Evolutionary conservation across 1,284 basidiomycete genomes (phyloP).

Genomic region (Ceratobasidium sp.): DNA sequence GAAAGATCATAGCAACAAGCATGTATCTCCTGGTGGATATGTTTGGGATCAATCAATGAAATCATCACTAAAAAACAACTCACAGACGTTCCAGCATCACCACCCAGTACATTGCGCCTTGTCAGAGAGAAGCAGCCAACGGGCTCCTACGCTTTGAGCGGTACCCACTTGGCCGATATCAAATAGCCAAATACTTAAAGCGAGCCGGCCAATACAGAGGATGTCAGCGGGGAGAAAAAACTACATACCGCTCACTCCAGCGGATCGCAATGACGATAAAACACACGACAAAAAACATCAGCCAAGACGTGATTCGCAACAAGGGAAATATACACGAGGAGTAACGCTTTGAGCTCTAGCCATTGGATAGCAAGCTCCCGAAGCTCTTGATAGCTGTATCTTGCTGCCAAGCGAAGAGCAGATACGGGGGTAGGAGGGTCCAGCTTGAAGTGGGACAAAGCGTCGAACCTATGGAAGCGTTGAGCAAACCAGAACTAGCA

Average conservation of each 20-base stretch:
- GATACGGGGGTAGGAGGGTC: constrained; percentile 51
- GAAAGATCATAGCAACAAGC: constrained; percentile 78
- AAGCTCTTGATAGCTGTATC: constrained; percentile 63
- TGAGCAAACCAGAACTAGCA: constrained; percentile 14
- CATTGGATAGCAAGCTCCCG: constrained; percentile 63
- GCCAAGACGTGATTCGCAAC: constrained; percentile 62
- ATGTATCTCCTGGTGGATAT: constrained; percentile 66
- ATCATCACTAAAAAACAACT: constrained; percentile 53
- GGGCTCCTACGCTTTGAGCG: constrained; percentile 60
- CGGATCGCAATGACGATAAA: constrained; percentile 68
- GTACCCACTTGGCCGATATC: constrained; percentile 65
- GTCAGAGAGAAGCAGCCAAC: constrained; percentile 68
- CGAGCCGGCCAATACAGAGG: too few species aligned
- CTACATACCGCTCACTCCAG: constrained; percentile 68
- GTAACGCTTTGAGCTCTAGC: constrained; percentile 54
- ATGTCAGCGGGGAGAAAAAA: background rate
- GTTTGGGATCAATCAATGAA: background rate
- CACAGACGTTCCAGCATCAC: constrained; percentile 73
- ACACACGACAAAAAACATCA: constrained; percentile 63
- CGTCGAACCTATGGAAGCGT: background rate
- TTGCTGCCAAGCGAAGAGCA: constrained; percentile 48
- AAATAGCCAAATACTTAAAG: constrained; percentile 65
- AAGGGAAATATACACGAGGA: constrained; percentile 32
- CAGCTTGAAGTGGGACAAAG: constrained; percentile 49
- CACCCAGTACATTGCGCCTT: constrained; percentile 68